Percentiles rank a stretch among this genome's conserved stretches.
Conservation (phyloP, 2,329 filamentous ascomycete species). For the Trichoderma atrobrunneum region DNA sequence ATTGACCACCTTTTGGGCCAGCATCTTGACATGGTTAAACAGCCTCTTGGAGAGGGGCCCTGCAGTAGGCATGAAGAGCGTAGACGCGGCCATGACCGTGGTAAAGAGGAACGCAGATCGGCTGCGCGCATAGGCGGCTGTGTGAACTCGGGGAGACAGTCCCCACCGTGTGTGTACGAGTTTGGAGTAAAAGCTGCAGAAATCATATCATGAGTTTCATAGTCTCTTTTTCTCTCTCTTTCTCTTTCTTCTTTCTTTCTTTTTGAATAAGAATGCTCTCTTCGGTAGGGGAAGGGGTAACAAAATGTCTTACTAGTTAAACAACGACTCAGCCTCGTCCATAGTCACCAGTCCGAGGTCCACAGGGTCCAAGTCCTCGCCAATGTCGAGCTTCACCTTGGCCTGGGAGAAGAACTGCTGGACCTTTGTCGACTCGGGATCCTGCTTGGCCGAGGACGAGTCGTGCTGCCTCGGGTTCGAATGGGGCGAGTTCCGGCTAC, state of each 20-base stretch:
- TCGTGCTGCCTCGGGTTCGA: slow-evolving; percentile 20
- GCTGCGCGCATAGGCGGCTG: slow-evolving; percentile 60
- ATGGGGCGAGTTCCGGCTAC: slow-evolving; percentile 29
- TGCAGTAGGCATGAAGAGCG: slow-evolving; percentile 63
- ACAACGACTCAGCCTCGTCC: slow-evolving; percentile 52
- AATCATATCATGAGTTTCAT: not conserved
- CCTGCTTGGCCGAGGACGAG: not conserved
- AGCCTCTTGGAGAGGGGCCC: slow-evolving; percentile 64
- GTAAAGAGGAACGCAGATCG: slow-evolving; percentile 71
- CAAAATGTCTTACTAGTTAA: slow-evolving; percentile 8
- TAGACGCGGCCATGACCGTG: slow-evolving; percentile 65
- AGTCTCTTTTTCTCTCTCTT: not conserved
- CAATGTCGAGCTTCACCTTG: slow-evolving; percentile 60
- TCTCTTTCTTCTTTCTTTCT: not conserved
- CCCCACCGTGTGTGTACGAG: slow-evolving; percentile 73
- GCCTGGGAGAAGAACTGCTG: slow-evolving; percentile 66
- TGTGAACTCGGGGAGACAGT: slow-evolving; percentile 66
- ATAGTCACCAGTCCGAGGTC: slow-evolving; percentile 66
- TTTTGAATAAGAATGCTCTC: not conserved
- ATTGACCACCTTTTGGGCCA: slow-evolving; percentile 61
- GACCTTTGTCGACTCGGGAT: slow-evolving; percentile 40
- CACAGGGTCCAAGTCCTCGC: slow-evolving; percentile 64
- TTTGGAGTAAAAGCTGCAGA: slow-evolving; percentile 61
- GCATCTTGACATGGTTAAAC: slow-evolving; percentile 59
- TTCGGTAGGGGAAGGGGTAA: not conserved